Conservation (phyloP, 345 rosid species). For the Microthlaspi erraticum region DNA sequence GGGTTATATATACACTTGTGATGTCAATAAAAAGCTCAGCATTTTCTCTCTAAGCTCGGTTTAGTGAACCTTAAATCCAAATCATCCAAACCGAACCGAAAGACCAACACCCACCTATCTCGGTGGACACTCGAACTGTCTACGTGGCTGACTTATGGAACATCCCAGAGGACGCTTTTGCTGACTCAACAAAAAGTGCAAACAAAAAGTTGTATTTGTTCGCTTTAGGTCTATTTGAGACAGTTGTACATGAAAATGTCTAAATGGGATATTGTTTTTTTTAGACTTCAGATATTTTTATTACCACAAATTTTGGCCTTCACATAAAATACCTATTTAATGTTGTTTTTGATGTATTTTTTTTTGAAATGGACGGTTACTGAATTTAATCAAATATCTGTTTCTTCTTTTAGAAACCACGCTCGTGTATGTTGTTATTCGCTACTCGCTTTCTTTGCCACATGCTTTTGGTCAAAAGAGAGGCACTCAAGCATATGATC, state of each 20-base stretch:
- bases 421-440: slow-evolving; percentile 29
- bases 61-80: no score
- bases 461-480: slow-evolving; percentile 40
- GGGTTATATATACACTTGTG: no score
- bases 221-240: not conserved
- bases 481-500: slow-evolving; percentile 17
- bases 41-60: no score
- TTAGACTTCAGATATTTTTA: slow-evolving; percentile 29
- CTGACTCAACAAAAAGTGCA: slow-evolving; percentile 45
- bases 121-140: no score
- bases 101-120: no score
- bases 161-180: slow-evolving; percentile 37
- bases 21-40: no score
- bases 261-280: slow-evolving; percentile 17
- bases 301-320: slow-evolving; percentile 34
- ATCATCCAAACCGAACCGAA: no score
- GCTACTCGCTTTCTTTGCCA: slow-evolving; percentile 48
- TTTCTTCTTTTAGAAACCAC: slow-evolving; percentile 24
- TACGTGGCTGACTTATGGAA: slow-evolving; percentile 42
- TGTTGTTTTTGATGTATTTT: not conserved
- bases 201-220: slow-evolving; percentile 18
- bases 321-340: slow-evolving; percentile 33
- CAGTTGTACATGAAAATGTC: slow-evolving; percentile 34
- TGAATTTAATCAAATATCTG: slow-evolving; percentile 35
- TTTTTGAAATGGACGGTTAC: slow-evolving; percentile 36